Percentiles rank a stretch among this genome's conserved stretches.
phyloP scores from a whole-genome alignment of 257 asterid species.

The Gentiana macrophylla region DNA sequence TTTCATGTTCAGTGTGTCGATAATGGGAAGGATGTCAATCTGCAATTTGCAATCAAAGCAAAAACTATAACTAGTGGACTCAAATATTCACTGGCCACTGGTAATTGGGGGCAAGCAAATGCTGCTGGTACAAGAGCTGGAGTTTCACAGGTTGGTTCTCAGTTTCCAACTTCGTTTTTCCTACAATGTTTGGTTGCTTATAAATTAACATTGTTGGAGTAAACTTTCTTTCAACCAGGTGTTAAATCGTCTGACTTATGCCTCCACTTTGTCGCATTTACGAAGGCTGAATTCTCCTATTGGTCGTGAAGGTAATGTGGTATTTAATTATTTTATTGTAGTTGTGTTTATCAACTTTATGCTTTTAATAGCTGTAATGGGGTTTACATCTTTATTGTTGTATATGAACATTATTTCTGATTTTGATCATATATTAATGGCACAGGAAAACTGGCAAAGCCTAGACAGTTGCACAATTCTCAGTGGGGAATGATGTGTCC shows the following conservation, averaged over 20 bases:
- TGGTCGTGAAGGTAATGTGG: constrained; percentile 84
- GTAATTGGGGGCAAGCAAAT: constrained; percentile 99
- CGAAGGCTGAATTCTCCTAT: constrained; percentile 94
- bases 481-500: constrained; percentile 99
- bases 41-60: constrained; percentile 97
- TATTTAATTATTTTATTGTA: not conserved
- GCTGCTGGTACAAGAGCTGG: constrained; percentile 99
- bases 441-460: constrained; percentile 91
- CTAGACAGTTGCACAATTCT: constrained; percentile 95
- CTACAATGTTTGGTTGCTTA: not conserved
- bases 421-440: constrained; percentile 6
- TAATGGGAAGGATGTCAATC: constrained; percentile 93
- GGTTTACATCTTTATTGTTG: not conserved
- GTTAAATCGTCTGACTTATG: constrained; percentile 95
- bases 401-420: not conserved
- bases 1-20: constrained; percentile 63
- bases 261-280: constrained; percentile 89
- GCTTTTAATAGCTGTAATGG: too few relatives aligned
- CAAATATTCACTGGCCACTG: constrained; percentile 92
- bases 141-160: constrained; percentile 73
- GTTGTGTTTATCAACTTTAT: not conserved
- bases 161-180: not conserved
- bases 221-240: constrained; percentile 38
- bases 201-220: constrained; percentile 1
- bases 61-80: constrained; percentile 97